These are phyloP conservation scores for Alternaria sp. DNA, from an alignment of 2,329 filamentous ascomycete genomes.

Conservation along the genomic window DNA sequence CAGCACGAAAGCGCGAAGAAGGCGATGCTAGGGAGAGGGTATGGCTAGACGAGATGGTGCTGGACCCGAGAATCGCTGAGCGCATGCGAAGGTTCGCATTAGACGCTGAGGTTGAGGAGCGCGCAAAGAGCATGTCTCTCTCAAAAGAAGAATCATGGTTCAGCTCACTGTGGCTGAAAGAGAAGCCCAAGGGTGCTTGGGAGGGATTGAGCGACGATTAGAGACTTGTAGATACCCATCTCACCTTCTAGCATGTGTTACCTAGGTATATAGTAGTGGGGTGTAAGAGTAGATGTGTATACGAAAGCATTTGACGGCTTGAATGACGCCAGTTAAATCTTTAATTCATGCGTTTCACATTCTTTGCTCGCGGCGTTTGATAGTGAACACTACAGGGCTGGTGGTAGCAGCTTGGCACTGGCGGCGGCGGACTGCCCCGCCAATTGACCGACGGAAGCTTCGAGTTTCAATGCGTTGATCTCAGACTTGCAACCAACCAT, in stretches of 20 bases:
- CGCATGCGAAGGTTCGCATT: constrained; percentile 84
- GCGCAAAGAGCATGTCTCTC: constrained; percentile 53
- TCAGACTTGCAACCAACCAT: constrained; percentile 9
- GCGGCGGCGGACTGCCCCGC: constrained; percentile 17
- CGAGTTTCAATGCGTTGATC: constrained; percentile 20
- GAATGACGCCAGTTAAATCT: constrained; percentile 15
- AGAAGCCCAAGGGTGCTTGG: constrained; percentile 42
- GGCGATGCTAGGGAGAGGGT: constrained; percentile 64
- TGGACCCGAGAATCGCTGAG: constrained; percentile 76
- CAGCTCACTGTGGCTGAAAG: constrained; percentile 39
- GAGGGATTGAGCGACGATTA: constrained; percentile 40
- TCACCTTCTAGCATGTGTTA: constrained; percentile 29
- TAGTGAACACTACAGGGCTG: background rate
- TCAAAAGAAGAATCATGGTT: constrained; percentile 34
- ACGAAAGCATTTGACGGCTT: constrained; percentile 27
- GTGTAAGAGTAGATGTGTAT: constrained; percentile 40
- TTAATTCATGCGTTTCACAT: background rate
- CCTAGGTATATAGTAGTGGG: constrained; percentile 15
- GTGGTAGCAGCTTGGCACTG: constrained; percentile 18
- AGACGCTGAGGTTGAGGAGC: constrained; percentile 71
- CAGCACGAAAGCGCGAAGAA: constrained; percentile 63
- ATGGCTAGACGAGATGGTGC: constrained; percentile 75
- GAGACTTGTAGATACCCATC: constrained; percentile 22
- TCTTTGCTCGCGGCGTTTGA: background rate
- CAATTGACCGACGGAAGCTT: constrained; percentile 32